Evolutionary conservation across 2,329 filamentous ascomycete species (phyloP).

Genomic region (Cercospora janseana): DNA sequence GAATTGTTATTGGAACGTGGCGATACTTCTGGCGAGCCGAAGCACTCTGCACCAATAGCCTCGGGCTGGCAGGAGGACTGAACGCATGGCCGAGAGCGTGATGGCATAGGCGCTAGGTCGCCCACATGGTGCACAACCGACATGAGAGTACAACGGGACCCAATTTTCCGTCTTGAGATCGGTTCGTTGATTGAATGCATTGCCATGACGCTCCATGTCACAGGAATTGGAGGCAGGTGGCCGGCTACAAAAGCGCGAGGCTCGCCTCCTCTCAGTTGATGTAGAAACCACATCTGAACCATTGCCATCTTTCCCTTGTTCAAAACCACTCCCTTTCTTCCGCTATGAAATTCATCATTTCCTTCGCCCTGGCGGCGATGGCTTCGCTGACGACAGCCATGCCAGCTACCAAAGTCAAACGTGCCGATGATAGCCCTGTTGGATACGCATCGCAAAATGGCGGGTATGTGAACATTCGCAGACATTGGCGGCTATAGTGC

Average conservation of each 20-base stretch:
- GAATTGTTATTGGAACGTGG: too few relatives aligned
- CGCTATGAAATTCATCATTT: slow-evolving; percentile 19
- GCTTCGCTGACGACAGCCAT: slow-evolving; percentile 26
- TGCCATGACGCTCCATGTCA: too few relatives aligned
- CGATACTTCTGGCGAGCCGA: too few relatives aligned
- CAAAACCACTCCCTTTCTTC: slow-evolving; percentile 14
- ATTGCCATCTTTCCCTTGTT: neutral
- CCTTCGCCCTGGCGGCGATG: slow-evolving; percentile 32
- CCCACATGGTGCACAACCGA: slow-evolving; percentile 4
- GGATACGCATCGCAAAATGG: slow-evolving; percentile 34
- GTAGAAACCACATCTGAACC: neutral
- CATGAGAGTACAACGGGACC: slow-evolving; percentile 1
- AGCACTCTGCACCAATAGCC: too few relatives aligned
- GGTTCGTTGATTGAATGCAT: too few relatives aligned
- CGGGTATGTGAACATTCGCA: slow-evolving; percentile 22
- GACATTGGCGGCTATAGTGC: neutral
- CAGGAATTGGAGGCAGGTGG: too few relatives aligned
- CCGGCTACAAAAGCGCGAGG: slow-evolving; percentile 3
- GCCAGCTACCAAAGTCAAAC: slow-evolving; percentile 18
- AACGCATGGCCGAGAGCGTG: too few relatives aligned
- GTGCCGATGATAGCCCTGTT: slow-evolving; percentile 20
- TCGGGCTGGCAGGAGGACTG: too few relatives aligned
- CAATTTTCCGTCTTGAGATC: too few relatives aligned
- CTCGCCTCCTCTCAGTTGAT: neutral
- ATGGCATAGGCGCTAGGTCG: too few relatives aligned